phyloP scores from a whole-genome alignment of 2,329 filamentous ascomycete species.

The Hysterium pulicare region DNA sequence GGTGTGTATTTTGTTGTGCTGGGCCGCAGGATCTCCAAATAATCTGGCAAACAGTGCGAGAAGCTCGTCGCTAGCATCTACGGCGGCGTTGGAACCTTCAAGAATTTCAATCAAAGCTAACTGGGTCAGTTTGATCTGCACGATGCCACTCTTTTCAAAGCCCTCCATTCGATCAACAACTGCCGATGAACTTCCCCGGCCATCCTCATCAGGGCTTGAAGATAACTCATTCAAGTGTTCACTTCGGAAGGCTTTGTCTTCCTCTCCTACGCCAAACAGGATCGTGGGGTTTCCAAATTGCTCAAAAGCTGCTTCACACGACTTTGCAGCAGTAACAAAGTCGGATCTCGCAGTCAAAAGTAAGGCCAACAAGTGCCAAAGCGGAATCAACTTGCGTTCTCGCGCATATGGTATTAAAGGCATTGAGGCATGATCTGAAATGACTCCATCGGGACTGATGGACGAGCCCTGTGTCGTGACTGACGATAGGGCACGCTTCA shows the following conservation, averaged over 20 bases:
- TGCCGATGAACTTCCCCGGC: constrained; percentile 35
- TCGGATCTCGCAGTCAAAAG: constrained; percentile 84
- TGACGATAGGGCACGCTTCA: constrained; percentile 70
- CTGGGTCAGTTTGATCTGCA: constrained; percentile 97
- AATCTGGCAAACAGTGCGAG: constrained; percentile 76
- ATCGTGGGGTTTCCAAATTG: constrained; percentile 73
- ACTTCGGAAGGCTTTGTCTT: constrained; percentile 52
- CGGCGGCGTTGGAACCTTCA: constrained; percentile 79
- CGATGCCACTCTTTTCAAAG: constrained; percentile 77
- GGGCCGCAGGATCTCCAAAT: constrained; percentile 60
- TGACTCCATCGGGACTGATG: constrained; percentile 29
- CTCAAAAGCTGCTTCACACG: constrained; percentile 88
- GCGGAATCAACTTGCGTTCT: constrained; percentile 65
- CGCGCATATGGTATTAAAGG: constrained; percentile 37
- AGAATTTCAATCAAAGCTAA: constrained; percentile 76
- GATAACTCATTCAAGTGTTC: constrained; percentile 61
- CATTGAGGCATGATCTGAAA: constrained; percentile 17
- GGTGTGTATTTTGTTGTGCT: constrained; percentile 36
- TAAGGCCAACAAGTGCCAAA: constrained; percentile 89
- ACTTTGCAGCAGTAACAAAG: constrained; percentile 72
- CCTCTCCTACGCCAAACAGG: constrained; percentile 62
- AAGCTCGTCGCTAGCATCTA: constrained; percentile 84
- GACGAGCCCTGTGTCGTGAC: constrained; percentile 35
- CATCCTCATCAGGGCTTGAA: constrained; percentile 12
- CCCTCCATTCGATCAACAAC: constrained; percentile 77